Conservation (phyloP, 371 early-diverging fungal species). For the Mucor racemosus region DNA sequence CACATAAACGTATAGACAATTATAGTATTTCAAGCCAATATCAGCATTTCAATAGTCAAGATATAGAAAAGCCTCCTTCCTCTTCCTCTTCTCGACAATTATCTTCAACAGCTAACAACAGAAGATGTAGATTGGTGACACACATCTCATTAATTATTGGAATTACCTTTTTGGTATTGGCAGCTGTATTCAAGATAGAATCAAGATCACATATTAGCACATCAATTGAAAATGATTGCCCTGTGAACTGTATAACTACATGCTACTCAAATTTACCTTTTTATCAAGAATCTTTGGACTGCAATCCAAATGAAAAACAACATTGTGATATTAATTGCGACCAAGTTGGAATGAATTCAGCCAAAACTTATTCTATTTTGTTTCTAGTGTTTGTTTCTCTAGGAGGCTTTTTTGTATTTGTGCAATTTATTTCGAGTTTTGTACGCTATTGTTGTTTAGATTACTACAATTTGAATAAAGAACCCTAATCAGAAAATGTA, state of each 20-base stretch:
- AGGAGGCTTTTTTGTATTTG: conserved; percentile 2
- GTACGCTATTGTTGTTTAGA: not conserved
- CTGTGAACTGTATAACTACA: not conserved
- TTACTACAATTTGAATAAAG: conserved; percentile 3
- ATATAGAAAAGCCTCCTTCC: not conserved
- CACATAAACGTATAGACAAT: not conserved
- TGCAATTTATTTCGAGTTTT: not conserved
- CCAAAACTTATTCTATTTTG: not conserved
- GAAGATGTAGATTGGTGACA: not conserved
- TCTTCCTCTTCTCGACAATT: not conserved
- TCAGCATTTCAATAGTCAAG: not conserved
- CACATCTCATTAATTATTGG: not conserved
- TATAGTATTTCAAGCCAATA: not conserved
- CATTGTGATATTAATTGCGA: not conserved
- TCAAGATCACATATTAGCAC: not conserved
- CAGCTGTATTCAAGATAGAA: conserved; percentile 7
- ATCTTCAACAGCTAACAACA: not conserved
- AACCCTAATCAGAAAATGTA: not conserved
- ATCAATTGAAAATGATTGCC: conserved; percentile 2
- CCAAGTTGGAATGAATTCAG: not conserved
- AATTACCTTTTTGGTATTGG: not conserved
- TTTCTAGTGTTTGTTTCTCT: not conserved
- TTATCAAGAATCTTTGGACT: not conserved
- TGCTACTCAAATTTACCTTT: conserved; percentile 2
- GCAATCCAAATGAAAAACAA: not conserved